Conservation (phyloP, 306 rosid species). For the Prunus persica region DNA sequence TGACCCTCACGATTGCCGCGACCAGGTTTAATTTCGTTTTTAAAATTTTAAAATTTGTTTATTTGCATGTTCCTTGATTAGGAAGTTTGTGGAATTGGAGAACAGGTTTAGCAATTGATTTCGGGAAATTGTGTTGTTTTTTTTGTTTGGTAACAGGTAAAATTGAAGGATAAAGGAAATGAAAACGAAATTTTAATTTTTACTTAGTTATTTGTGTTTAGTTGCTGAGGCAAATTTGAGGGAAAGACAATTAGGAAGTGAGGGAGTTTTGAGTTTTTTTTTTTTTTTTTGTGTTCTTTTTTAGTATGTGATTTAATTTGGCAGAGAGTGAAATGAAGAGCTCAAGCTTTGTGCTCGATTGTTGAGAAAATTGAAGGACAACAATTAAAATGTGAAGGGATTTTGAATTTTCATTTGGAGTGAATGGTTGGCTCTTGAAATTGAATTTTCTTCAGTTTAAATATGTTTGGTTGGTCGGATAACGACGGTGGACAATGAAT, state of each 20-base stretch:
- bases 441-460: background rate
- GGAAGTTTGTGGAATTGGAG: background rate
- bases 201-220: background rate
- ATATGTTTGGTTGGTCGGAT: background rate
- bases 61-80: background rate
- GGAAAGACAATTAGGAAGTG: background rate
- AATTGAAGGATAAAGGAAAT: background rate
- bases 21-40: constrained; percentile 52
- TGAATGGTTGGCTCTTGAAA: background rate
- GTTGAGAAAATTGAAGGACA: background rate
- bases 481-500: background rate
- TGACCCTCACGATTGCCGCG: constrained; percentile 57
- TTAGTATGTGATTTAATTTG: background rate
- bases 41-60: background rate
- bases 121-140: background rate
- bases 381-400: background rate
- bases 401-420: background rate
- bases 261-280: background rate
- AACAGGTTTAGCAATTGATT: background rate
- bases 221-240: background rate
- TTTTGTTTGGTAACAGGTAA: constrained; percentile 4
- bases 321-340: background rate
- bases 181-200: background rate
- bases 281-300: background rate
- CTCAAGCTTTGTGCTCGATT: constrained; percentile 4